Conservation (phyloP, 805 yeast species). For the Starmerella davenportii region DNA sequence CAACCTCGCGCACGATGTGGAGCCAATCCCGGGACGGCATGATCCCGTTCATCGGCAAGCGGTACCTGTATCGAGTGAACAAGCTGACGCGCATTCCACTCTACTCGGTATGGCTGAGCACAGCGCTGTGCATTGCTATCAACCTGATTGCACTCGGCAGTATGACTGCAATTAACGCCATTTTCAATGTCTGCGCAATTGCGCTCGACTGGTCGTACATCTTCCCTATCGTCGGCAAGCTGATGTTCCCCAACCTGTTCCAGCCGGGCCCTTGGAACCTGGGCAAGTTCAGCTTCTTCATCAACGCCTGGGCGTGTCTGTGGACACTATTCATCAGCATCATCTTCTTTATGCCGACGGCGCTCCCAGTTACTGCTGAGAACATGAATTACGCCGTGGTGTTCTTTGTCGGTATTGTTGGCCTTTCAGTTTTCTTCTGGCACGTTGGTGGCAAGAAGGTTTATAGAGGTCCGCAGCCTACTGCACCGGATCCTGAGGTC, state of each 20-base stretch:
- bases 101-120: constrained; percentile 39
- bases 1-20: constrained; percentile 55
- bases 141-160: constrained; percentile 46
- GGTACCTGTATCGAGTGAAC: constrained; percentile 30
- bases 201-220: constrained; percentile 49
- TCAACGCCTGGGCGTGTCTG: constrained; percentile 14
- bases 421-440: constrained; percentile 14
- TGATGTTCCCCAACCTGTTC: constrained; percentile 38
- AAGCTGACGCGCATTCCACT: constrained; percentile 41
- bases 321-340: constrained; percentile 17
- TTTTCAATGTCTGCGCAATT: constrained; percentile 56
- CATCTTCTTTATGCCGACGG: constrained; percentile 18
- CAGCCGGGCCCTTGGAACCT: constrained; percentile 51
- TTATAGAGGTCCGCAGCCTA: constrained; percentile 16
- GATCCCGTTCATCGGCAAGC: constrained; percentile 28
- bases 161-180: constrained; percentile 43
- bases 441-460: constrained; percentile 14
- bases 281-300: constrained; percentile 26
- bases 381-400: constrained; percentile 21
- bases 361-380: constrained; percentile 17
- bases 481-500: constrained; percentile 16
- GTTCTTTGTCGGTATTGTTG: constrained; percentile 16
- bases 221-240: constrained; percentile 43
- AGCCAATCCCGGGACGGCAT: constrained; percentile 66
- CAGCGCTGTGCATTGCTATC: constrained; percentile 32